Percentiles rank a stretch among this genome's conserved stretches.
These are phyloP conservation scores for Leccinum subgranulosum DNA, from an alignment of 768 basidiomycete genomes.

Conservation along the genomic window DNA sequence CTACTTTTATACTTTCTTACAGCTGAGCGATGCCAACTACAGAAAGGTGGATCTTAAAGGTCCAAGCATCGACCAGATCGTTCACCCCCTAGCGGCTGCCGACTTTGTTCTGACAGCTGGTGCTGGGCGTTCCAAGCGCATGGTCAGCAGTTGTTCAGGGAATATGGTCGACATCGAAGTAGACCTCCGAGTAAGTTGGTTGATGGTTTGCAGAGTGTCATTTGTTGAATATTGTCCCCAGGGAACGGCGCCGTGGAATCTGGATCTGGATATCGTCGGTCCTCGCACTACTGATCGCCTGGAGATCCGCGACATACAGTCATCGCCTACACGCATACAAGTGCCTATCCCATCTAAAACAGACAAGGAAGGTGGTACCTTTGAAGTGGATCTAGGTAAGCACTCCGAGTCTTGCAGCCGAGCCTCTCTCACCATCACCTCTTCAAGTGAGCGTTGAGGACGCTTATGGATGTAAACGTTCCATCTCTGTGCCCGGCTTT, in stretches of 20 bases:
- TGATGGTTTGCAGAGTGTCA: background rate
- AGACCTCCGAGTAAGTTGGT: slow-evolving; percentile 63
- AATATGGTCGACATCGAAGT: slow-evolving; percentile 72
- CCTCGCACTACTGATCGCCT: slow-evolving; percentile 63
- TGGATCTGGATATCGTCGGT: slow-evolving; percentile 80
- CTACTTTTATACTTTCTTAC: slow-evolving; percentile 78
- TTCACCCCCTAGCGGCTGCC: slow-evolving; percentile 84
- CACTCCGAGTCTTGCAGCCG: background rate
- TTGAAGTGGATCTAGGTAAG: slow-evolving; percentile 77
- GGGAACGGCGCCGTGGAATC: slow-evolving; percentile 90
- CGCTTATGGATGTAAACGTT: slow-evolving; percentile 79
- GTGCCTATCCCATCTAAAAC: slow-evolving; percentile 68
- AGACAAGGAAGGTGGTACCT: slow-evolving; percentile 65
- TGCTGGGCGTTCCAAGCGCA: slow-evolving; percentile 46
- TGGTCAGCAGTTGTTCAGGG: slow-evolving; percentile 77
- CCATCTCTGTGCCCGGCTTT: slow-evolving; percentile 72
- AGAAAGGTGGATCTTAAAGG: slow-evolving; percentile 69
- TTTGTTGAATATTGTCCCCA: slow-evolving; percentile 27
- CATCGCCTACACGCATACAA: slow-evolving; percentile 50
- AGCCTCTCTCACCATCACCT: slow-evolving; percentile 1
- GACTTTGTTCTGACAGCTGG: slow-evolving; percentile 52
- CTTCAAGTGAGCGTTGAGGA: slow-evolving; percentile 79
- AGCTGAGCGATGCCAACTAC: slow-evolving; percentile 84
- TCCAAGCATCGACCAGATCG: slow-evolving; percentile 79
- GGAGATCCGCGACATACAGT: slow-evolving; percentile 52